Evolutionary conservation across 306 rosid genomes (phyloP).

Genomic region (Dryas drummondii): DNA sequence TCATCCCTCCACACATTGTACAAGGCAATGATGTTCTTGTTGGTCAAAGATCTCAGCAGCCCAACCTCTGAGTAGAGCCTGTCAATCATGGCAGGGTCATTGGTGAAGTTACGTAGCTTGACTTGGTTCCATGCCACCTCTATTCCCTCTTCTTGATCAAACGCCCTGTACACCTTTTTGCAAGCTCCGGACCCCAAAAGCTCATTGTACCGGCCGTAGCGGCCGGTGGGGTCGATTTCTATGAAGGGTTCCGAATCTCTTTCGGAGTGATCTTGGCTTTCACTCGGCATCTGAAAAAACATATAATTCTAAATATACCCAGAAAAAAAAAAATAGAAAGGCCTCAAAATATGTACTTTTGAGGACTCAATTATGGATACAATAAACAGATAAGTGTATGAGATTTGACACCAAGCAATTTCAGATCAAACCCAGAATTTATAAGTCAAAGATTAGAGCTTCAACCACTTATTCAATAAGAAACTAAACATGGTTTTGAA

Average conservation of each 20-base stretch:
- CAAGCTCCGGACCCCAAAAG: constrained; percentile 75
- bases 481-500: background rate
- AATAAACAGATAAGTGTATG: background rate
- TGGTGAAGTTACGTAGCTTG: constrained; percentile 58
- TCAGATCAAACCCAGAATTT: background rate
- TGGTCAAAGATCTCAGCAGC: constrained; percentile 48
- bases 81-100: constrained; percentile 67
- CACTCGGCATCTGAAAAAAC: constrained; percentile 58
- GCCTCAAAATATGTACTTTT: background rate
- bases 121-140: constrained; percentile 99
- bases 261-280: constrained; percentile 34
- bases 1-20: constrained; percentile 70
- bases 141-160: constrained; percentile 89
- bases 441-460: background rate
- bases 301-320: background rate
- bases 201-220: constrained; percentile 77
- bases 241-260: constrained; percentile 67
- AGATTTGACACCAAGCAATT: too few relatives aligned
- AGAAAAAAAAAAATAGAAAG: background rate
- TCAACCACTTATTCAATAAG: background rate
- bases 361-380: background rate
- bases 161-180: constrained; percentile 85
- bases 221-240: constrained; percentile 61
- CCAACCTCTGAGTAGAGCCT: constrained; percentile 81
- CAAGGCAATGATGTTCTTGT: constrained; percentile 68